Evolutionary conservation across 768 basidiomycete species (phyloP).

Genomic region (Hygrocybe punicea): DNA sequence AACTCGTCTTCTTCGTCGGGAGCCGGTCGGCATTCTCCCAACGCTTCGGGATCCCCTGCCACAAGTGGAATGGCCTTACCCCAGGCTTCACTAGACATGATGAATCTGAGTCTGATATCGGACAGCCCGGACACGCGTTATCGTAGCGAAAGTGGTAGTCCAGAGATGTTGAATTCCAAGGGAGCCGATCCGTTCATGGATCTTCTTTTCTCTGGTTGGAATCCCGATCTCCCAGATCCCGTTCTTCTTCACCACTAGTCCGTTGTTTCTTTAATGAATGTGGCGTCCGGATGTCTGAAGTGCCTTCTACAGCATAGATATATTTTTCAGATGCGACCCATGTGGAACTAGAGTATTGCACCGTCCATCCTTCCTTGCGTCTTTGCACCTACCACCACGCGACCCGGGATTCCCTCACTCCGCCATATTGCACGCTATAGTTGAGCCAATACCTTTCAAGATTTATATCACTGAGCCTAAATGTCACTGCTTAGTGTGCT

Average conservation of each 20-base stretch:
- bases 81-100: constrained; percentile 43
- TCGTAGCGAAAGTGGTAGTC: constrained; percentile 49
- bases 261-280: constrained; percentile 25
- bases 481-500: constrained; percentile 55
- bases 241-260: constrained; percentile 72
- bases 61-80: constrained; percentile 42
- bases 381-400: constrained; percentile 74
- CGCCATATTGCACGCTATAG: constrained; percentile 87
- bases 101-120: constrained; percentile 45
- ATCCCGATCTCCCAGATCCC: constrained; percentile 79
- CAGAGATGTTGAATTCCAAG: constrained; percentile 44
- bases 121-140: constrained; percentile 37
- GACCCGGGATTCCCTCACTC: constrained; percentile 86
- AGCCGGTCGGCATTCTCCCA: neutral
- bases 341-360: constrained; percentile 84
- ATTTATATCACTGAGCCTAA: constrained; percentile 8
- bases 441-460: constrained; percentile 34
- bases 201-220: constrained; percentile 76
- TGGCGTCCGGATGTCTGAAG: neutral
- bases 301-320: constrained; percentile 60
- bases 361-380: constrained; percentile 71
- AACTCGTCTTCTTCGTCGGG: constrained; percentile 8
- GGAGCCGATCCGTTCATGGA: constrained; percentile 57
- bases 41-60: neutral
- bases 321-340: constrained; percentile 87